Evolutionary conservation across 805 yeast species (phyloP), one percentile per base, ranked within the genome.

Genomic region (Grigorovia transvaalensis): DNA sequence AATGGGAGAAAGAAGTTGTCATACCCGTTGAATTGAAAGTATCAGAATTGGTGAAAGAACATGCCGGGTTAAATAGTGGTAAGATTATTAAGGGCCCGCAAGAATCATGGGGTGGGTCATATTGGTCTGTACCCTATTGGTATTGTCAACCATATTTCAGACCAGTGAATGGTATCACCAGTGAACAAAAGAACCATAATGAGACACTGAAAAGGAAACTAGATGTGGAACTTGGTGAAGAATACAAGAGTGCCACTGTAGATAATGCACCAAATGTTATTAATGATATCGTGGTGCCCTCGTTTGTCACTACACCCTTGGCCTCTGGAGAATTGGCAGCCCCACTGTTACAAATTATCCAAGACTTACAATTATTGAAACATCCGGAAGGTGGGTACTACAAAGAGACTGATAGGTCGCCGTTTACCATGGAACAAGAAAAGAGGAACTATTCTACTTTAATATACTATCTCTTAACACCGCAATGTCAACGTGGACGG

Each of bases 71-170:
- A 4, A 76, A 75, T 49, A 54, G 75, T 18, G 96, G 88, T 61
- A 67, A 62, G 4, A 74, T 85, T 1, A 70, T 68, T 0, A 71
- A 68, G 8, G 88, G 89, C 0, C 79, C 76, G 7, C 59, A 62
- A 41, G 80, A 81, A 58, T 62, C 69, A 23, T 85, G 95, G 90
- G 96, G 95, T 47, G 96, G 95, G 0, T 60, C 74, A 13, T 91
- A 93, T 66, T 81, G 81, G 65, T 77, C 75, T 4, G 80, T 91
- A 15, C 98, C 99, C 1, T 89, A 85, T 66, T 91, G 98, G 98
- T 77, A 98, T 61, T 82, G 96, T 57, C 99, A 91, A 69, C 99
- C 99, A 1, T 85, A 87, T 65, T 91, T 91, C 74, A 76, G 99
- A 59, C 82, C 84, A 2, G 96, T 91, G 1, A 79, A 88, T 64